Evolutionary conservation across 805 yeast genomes (phyloP), one percentile per base, ranked within the genome.

Genomic region (Candida xiaguanensis): DNA sequence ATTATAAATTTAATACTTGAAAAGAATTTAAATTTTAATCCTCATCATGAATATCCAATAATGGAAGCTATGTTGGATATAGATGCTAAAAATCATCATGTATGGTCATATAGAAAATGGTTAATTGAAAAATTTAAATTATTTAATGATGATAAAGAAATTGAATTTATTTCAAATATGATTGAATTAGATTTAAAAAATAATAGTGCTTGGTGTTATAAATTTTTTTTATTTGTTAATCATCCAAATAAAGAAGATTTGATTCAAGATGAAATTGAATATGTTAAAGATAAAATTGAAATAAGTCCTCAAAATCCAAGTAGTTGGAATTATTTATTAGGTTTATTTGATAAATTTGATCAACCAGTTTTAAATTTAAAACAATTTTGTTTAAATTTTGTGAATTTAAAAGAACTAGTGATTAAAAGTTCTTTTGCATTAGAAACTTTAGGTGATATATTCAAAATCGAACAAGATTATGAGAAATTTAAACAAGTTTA

Each of bases 21-120:
- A 39, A 16, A 33, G 38, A 44, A 36, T 41, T 20, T 23, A 11
- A 42, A 40, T 41, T 72, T 71, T 49, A 50, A 66, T 31, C 60
- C 72, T 2, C 65, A 61, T 30, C 64, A 80, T 26, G 98, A 93
- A 55, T 69, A 70, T 37, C 82, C 85, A 2, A 70, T 88, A 16
- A 65, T 85, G 30, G 72, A 73, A 28, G 61, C 72, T 34, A 84
- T 91, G 84, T 60, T 93, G 4, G 77, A 74, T 9, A 83, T 79
- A 35, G 99, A 93, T 54, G 58, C 82, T 4, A 93, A 93, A 55
- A 93, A 93, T 64, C 95, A 93, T 59, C 99, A 93, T 52, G 96
- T 90, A 5, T 93, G 99, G 98, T 77, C 96, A 1, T 87, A 89
- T 51, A 65, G 91, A 38, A 84, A 85, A 50, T 90, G 97, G 97